Percentiles rank a stretch among this genome's conserved stretches.
These are phyloP conservation scores for Solanum chilense DNA, from an alignment of 257 asterid species.

Conservation along the genomic window DNA sequence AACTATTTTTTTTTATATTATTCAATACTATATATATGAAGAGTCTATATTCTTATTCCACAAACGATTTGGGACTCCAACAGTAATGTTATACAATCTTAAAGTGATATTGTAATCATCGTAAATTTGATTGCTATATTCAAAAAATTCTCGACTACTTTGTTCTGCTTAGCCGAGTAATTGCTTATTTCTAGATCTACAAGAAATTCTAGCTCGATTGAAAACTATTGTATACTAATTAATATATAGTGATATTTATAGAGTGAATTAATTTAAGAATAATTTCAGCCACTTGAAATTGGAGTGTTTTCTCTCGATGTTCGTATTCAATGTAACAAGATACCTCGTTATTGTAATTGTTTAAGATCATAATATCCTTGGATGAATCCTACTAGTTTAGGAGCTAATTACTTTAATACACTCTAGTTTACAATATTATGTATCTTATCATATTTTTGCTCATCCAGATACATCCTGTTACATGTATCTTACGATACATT, in stretches of 20 bases:
- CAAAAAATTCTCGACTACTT: neutral
- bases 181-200: neutral
- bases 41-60: neutral
- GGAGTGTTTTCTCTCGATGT: neutral
- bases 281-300: neutral
- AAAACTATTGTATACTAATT: no score
- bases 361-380: no score
- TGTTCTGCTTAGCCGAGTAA: neutral
- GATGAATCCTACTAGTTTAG: no score
- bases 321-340: neutral
- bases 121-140: neutral
- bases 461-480: no score
- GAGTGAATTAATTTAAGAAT: neutral
- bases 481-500: no score
- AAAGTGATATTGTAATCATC: neutral
- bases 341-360: no score
- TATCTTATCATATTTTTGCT: no score
- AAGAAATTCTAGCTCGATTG: neutral
- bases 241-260: no score
- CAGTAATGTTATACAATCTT: neutral
- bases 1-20: neutral
- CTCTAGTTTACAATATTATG: accelerated
- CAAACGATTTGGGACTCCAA: neutral
- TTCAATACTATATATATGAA: neutral
- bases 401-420: no score